phyloP scores from a whole-genome alignment of 2,329 filamentous ascomycete genomes.

The Colletotrichum paranaense region DNA sequence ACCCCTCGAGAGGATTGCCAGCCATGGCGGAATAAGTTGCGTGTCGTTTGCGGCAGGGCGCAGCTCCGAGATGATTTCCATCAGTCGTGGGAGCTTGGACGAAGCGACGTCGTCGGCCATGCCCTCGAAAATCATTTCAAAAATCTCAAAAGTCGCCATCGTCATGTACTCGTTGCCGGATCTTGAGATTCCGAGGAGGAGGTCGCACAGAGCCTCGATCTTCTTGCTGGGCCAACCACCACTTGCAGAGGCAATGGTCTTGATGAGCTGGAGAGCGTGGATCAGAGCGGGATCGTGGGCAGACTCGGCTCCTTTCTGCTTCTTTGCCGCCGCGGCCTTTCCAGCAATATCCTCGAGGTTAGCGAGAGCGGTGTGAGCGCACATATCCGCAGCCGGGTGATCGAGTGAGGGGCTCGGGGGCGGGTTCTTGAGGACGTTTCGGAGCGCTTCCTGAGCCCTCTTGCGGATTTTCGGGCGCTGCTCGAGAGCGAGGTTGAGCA shows the following conservation, averaged over 20 bases:
- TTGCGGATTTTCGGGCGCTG: slow-evolving; percentile 93
- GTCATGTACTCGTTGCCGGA: slow-evolving; percentile 96
- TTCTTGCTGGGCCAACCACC: slow-evolving; percentile 97
- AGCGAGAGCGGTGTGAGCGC: slow-evolving; percentile 88
- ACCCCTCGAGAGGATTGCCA: slow-evolving; percentile 92
- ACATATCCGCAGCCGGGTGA: slow-evolving; percentile 96
- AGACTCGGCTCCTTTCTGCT: slow-evolving; percentile 67
- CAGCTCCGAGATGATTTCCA: slow-evolving; percentile 92
- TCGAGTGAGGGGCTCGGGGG: slow-evolving; percentile 93
- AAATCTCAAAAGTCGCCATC: slow-evolving; percentile 96
- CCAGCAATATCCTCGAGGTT: slow-evolving; percentile 80
- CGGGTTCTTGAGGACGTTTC: slow-evolving; percentile 83
- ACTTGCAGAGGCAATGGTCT: slow-evolving; percentile 86
- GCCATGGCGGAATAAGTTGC: slow-evolving; percentile 94
- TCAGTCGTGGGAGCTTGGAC: slow-evolving; percentile 86
- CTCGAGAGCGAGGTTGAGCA: slow-evolving; percentile 87
- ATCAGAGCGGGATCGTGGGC: slow-evolving; percentile 86
- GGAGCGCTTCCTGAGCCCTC: slow-evolving; percentile 89
- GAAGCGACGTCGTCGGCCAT: slow-evolving; percentile 92
- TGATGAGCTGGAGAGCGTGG: slow-evolving; percentile 91
- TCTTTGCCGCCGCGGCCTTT: slow-evolving; percentile 71
- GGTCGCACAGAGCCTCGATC: slow-evolving; percentile 90
- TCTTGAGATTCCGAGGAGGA: slow-evolving; percentile 87
- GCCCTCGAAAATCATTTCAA: slow-evolving; percentile 94
- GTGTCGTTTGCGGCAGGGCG: slow-evolving; percentile 94